Conservation (phyloP, 441 rosid genomes). For the Eutrema salsugineum region DNA sequence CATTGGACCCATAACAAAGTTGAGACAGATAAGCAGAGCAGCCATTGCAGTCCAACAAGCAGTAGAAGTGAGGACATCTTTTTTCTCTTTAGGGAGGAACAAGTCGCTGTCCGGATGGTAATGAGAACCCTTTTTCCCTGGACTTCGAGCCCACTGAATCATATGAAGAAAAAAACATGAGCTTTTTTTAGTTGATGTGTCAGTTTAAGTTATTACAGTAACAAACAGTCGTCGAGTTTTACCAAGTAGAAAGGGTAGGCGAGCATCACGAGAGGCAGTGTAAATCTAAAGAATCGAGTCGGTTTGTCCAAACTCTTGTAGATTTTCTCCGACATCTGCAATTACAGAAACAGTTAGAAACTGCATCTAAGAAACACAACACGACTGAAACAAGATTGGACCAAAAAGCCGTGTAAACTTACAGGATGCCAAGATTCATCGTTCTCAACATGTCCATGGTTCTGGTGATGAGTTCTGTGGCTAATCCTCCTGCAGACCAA, state of each 20-base stretch:
- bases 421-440: slow-evolving; percentile 98
- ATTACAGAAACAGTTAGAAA: not conserved
- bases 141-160: slow-evolving; percentile 60
- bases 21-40: slow-evolving; percentile 42
- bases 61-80: slow-evolving; percentile 61
- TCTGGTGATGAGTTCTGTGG: slow-evolving; percentile 93
- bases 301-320: slow-evolving; percentile 54
- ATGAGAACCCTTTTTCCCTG: slow-evolving; percentile 70
- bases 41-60: slow-evolving; percentile 67
- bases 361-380: not conserved
- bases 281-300: slow-evolving; percentile 47
- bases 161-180: slow-evolving; percentile 15
- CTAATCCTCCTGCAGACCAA: slow-evolving; percentile 76
- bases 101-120: slow-evolving; percentile 58
- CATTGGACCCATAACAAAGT: slow-evolving; percentile 49
- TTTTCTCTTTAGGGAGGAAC: slow-evolving; percentile 50
- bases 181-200: not conserved
- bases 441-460: slow-evolving; percentile 95
- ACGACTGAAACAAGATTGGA: not conserved
- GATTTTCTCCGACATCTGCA: slow-evolving; percentile 76
- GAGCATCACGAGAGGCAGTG: slow-evolving; percentile 59
- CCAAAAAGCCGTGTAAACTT: slow-evolving; percentile 4
- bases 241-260: slow-evolving; percentile 77
- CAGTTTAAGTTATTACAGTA: slow-evolving; percentile 1
- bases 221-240: not conserved